Evolutionary conservation across 306 rosid genomes (phyloP).

Genomic region (Fragaria iinumae): DNA sequence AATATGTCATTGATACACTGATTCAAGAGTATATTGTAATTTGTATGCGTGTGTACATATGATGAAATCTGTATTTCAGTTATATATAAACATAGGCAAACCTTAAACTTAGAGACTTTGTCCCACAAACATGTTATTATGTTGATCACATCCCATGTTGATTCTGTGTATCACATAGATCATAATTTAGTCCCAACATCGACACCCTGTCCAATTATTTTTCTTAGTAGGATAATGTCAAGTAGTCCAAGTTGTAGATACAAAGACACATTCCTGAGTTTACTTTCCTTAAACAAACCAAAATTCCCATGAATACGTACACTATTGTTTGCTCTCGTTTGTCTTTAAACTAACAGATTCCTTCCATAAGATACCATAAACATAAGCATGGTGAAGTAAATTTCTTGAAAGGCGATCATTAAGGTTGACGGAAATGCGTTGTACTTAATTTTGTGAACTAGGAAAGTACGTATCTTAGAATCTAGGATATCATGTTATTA

Average conservation of each 20-base stretch:
- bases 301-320: neutral
- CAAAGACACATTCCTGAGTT: neutral
- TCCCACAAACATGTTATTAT: neutral
- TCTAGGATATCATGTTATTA: neutral
- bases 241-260: constrained; percentile 25
- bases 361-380: neutral
- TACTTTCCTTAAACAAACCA: constrained; percentile 17
- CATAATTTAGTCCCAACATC: constrained; percentile 4
- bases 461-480: neutral
- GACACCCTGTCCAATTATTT: neutral
- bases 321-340: neutral
- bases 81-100: neutral
- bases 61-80: neutral
- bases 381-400: neutral
- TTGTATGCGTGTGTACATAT: too few species aligned
- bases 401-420: constrained; percentile 3
- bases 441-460: neutral
- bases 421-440: neutral
- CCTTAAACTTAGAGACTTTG: neutral
- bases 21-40: too few species aligned
- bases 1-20: too few species aligned
- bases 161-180: constrained; percentile 2
- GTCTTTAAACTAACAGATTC: neutral
- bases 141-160: constrained; percentile 25
- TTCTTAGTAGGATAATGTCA: neutral